A percentile compares a stretch with the other conserved stretches of the same genome.
Evolutionary conservation across 306 rosid genomes (phyloP).

Genomic region (Vigna trinervia): DNA sequence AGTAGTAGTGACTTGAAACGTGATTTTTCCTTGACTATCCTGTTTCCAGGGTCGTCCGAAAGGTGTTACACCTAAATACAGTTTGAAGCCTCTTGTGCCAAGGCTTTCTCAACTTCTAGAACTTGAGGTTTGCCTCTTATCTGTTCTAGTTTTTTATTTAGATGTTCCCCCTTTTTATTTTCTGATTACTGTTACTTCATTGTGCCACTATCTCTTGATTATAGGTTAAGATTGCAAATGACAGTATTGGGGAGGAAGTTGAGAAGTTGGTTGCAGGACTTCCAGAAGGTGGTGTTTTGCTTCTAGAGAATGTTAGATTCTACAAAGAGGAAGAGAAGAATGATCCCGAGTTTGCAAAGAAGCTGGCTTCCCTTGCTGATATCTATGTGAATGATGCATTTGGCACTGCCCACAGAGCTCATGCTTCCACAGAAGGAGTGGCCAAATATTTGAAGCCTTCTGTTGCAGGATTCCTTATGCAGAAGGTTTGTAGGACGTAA

Average conservation of each 20-base stretch:
- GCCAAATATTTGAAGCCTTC: constrained; percentile 85
- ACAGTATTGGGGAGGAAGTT: constrained; percentile 82
- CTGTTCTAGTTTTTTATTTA: not conserved
- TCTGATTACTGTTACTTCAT: not conserved
- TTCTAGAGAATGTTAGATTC: constrained; percentile 95
- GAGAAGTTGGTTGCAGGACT: constrained; percentile 73
- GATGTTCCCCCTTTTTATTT: not conserved
- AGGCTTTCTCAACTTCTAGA: constrained; percentile 88
- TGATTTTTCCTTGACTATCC: constrained; percentile 22
- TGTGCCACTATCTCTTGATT: not conserved
- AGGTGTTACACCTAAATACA: constrained; percentile 93
- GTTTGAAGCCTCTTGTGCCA: constrained; percentile 93
- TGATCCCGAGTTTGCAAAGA: constrained; percentile 88
- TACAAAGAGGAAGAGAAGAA: constrained; percentile 98
- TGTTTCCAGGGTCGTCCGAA: constrained; percentile 93
- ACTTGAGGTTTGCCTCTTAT: constrained; percentile 55
- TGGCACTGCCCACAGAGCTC: constrained; percentile 97
- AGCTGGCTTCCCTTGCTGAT: constrained; percentile 95
- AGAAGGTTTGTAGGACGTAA: constrained; percentile 67
- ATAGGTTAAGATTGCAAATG: constrained; percentile 80
- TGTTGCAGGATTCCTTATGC: constrained; percentile 97
- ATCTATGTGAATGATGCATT: constrained; percentile 94
- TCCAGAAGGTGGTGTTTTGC: constrained; percentile 92
- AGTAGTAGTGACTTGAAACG: not conserved
- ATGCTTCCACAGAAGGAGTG: constrained; percentile 96